phyloP scores from a whole-genome alignment of 2,329 filamentous ascomycete species.

The Aspergillus novoparasiticus region DNA sequence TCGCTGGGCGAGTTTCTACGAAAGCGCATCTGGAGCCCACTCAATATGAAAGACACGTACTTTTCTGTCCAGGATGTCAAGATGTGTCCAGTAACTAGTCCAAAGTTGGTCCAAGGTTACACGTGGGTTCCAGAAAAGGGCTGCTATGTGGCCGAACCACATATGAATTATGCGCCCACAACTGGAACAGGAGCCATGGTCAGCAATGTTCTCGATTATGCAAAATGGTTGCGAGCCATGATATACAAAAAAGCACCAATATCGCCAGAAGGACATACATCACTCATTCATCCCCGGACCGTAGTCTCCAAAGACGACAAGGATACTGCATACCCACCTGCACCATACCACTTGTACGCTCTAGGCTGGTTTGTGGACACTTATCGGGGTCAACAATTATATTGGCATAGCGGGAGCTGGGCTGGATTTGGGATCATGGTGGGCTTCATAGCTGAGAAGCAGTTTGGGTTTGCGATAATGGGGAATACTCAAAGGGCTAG shows the following conservation, averaged over 20 bases:
- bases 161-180: constrained; percentile 19
- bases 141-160: constrained; percentile 17
- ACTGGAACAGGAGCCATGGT: constrained; percentile 27
- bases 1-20: constrained; percentile 18
- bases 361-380: constrained; percentile 27
- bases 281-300: constrained; percentile 17
- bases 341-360: constrained; percentile 22
- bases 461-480: constrained; percentile 29
- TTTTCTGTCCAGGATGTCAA: constrained; percentile 21
- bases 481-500: constrained; percentile 20
- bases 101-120: constrained; percentile 23
- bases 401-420: constrained; percentile 28
- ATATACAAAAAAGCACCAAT: constrained; percentile 21
- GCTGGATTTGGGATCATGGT: constrained; percentile 25
- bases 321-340: constrained; percentile 14
- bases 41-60: constrained; percentile 28
- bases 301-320: constrained; percentile 8
- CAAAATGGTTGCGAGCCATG: constrained; percentile 26
- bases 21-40: constrained; percentile 26
- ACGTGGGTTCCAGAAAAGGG: constrained; percentile 19
- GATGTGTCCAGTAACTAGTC: constrained; percentile 2
- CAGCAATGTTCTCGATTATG: constrained; percentile 30
- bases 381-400: constrained; percentile 24
- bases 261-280: constrained; percentile 17
- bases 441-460: constrained; percentile 24